Percentiles rank a stretch among this genome's conserved stretches.
phyloP scores from a whole-genome alignment of 805 yeast genomes.

The Candida oleophila region DNA sequence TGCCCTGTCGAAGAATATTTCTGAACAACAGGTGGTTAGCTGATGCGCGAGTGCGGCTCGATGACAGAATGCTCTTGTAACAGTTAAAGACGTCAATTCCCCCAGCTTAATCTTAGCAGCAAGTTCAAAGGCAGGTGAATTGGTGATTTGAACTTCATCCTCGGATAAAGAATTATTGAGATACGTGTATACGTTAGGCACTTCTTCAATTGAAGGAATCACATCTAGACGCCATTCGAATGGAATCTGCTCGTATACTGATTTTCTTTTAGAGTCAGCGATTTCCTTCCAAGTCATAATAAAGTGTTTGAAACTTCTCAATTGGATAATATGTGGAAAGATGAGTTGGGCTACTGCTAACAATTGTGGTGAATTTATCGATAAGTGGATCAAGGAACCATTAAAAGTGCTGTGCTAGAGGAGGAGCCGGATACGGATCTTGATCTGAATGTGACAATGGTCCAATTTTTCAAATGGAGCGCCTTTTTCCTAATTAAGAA shows the following conservation, averaged over 20 bases:
- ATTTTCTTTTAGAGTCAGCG: conserved; percentile 6
- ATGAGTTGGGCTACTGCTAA: neutral
- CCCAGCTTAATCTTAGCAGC: conserved; percentile 4
- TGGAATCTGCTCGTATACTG: conserved; percentile 8
- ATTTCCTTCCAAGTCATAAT: conserved; percentile 8
- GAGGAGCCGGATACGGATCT: too few species aligned
- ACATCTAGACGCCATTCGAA: conserved; percentile 7
- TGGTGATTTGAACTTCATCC: conserved; percentile 11
- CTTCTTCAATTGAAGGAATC: conserved; percentile 7
- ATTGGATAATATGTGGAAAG: too few species aligned
- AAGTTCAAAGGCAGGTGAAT: conserved; percentile 1
- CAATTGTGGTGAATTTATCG: too few species aligned
- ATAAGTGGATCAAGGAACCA: too few species aligned
- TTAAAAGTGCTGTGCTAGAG: too few species aligned
- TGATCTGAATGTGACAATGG: too few species aligned
- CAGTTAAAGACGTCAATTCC: conserved; percentile 7
- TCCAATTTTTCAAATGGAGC: too few species aligned
- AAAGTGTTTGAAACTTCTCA: neutral
- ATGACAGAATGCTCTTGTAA: conserved; percentile 23
- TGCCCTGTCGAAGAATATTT: conserved; percentile 33
- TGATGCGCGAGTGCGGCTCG: conserved; percentile 26
- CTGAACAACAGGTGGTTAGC: conserved; percentile 20
- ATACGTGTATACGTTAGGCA: conserved; percentile 3
- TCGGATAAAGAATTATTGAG: neutral
- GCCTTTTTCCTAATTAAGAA: too few species aligned